Evolutionary conservation across 2,329 filamentous ascomycete species (phyloP).

Genomic region (Pseudocercospora fuligena): DNA sequence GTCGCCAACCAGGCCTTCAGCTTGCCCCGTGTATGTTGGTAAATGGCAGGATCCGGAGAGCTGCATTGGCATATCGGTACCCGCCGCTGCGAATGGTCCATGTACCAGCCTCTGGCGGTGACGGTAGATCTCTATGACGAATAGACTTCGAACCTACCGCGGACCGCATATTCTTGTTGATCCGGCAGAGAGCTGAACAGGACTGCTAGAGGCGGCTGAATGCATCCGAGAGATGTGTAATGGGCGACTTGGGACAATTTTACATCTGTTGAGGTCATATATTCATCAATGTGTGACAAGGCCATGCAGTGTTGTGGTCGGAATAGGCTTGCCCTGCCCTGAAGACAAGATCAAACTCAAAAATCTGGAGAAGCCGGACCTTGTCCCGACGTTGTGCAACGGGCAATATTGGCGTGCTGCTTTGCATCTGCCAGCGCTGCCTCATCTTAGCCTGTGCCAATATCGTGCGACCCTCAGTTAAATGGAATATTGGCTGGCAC

Average conservation of each 20-base stretch:
- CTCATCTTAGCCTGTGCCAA: neutral
- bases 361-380: neutral
- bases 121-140: constrained; percentile 7
- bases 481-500: neutral
- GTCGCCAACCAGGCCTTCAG: neutral
- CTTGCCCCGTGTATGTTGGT: too few species aligned
- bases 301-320: neutral
- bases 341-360: neutral
- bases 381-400: neutral
- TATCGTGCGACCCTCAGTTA: neutral
- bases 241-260: neutral
- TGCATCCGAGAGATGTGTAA: neutral
- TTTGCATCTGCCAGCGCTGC: too few species aligned
- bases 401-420: too few species aligned
- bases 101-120: neutral
- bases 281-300: neutral
- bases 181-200: neutral
- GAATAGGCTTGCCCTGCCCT: neutral
- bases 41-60: neutral
- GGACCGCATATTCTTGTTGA: neutral
- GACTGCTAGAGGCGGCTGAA: neutral
- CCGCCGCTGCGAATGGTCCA: neutral
- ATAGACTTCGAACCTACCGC: constrained; percentile 3
- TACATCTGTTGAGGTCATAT: constrained; percentile 1
- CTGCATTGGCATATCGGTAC: too few species aligned